These are phyloP conservation scores for Arabidopsis suecica DNA, from an alignment of 345 rosid species.

Conservation along the genomic window DNA sequence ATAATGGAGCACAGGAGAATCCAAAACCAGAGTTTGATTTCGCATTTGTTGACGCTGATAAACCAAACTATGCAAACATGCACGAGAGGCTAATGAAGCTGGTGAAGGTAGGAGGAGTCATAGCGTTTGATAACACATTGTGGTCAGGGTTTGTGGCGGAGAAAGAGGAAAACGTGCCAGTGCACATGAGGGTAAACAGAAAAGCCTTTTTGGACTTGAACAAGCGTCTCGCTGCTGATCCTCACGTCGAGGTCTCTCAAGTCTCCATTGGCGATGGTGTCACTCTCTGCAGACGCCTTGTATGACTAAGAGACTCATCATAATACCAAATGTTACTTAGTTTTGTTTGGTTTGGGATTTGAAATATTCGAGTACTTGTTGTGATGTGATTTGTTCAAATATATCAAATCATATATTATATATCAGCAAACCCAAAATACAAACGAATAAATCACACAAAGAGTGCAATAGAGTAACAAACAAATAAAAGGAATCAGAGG, in stretches of 20 bases:
- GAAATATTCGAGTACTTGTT: not conserved
- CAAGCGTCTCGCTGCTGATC: constrained; percentile 56
- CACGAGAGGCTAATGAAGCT: constrained; percentile 48
- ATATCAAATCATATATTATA: constrained; percentile 14
- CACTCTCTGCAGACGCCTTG: constrained; percentile 60
- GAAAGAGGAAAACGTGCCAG: constrained; percentile 43
- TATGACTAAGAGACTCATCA: constrained; percentile 22
- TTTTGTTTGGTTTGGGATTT: not conserved
- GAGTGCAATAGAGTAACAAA: constrained; percentile 24
- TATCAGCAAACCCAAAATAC: constrained; percentile 32
- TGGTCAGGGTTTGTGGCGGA: constrained; percentile 52
- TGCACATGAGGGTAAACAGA: constrained; percentile 36
- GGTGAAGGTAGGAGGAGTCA: constrained; percentile 53
- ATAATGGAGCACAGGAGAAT: constrained; percentile 11
- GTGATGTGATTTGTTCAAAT: not conserved
- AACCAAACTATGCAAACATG: constrained; percentile 45
- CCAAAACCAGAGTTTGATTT: constrained; percentile 47
- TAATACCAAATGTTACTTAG: not conserved
- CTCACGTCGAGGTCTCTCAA: constrained; percentile 59
- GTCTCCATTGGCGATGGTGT: constrained; percentile 74
- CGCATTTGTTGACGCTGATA: constrained; percentile 60
- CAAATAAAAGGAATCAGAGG: constrained; percentile 36
- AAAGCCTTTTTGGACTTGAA: constrained; percentile 49
- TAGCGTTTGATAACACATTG: constrained; percentile 55
- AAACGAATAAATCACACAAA: constrained; percentile 40